Conservation (phyloP, 192 early-diverging fungal species). For the Powellomyces hirtus region DNA sequence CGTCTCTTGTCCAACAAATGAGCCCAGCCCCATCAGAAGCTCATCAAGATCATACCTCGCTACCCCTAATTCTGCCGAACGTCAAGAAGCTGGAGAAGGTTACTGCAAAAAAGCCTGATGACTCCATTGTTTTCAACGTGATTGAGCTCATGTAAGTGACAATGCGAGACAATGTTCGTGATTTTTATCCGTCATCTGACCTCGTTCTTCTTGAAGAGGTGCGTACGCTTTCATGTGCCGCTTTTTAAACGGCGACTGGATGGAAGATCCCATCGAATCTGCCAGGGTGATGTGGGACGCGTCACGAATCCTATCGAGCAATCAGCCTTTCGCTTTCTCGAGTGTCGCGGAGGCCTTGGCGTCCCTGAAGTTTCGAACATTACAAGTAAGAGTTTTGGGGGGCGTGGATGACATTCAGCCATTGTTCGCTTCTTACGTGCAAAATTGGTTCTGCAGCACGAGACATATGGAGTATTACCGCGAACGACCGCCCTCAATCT, state of each 20-base stretch:
- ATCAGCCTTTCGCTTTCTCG: conserved; percentile 20
- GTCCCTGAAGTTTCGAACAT: not conserved
- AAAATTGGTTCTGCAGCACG: conserved; percentile 12
- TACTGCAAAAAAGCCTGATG: not conserved
- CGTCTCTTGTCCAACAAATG: conserved; percentile 3
- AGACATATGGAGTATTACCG: not conserved
- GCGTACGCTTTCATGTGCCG: conserved; percentile 26
- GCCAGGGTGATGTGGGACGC: conserved; percentile 19
- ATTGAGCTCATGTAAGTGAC: conserved; percentile 24
- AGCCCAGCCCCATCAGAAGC: not conserved
- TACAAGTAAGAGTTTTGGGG: conserved; percentile 15
- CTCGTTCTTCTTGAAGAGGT: not conserved
- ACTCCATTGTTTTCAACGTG: conserved; percentile 16
- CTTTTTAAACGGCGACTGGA: conserved; percentile 26
- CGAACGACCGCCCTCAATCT: not conserved
- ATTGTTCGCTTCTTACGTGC: too few species aligned
- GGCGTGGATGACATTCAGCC: too few species aligned
- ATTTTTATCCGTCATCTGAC: not conserved
- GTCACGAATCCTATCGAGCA: conserved; percentile 10
- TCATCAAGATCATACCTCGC: not conserved
- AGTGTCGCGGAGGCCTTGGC: conserved; percentile 11
- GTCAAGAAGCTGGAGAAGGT: not conserved
- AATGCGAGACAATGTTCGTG: not conserved
- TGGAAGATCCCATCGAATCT: conserved; percentile 21
- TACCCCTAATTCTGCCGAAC: conserved; percentile 5